Conservation (phyloP, 23 red algal genomes). For the Gracilariopsis chorda region DNA sequence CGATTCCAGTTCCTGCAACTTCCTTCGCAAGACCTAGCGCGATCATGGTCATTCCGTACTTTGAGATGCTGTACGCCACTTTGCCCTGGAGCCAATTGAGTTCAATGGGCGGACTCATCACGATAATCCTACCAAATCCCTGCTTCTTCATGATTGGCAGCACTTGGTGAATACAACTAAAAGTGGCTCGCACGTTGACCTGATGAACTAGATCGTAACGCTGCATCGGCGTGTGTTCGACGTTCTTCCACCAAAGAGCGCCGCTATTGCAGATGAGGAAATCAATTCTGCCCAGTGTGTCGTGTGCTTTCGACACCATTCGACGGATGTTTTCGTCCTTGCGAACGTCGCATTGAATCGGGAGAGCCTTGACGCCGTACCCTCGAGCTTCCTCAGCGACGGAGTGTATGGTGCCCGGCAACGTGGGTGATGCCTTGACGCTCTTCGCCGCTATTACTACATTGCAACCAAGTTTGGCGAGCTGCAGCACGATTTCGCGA, state of each 20-base stretch:
- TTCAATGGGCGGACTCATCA: conserved; percentile 96
- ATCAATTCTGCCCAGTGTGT: conserved; percentile 80
- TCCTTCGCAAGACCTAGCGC: conserved; percentile 85
- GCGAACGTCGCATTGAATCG: conserved; percentile 84
- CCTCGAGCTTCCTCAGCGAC: conserved; percentile 87
- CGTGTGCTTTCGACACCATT: conserved; percentile 57
- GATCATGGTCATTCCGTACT: conserved; percentile 99
- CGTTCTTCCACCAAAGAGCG: conserved; percentile 96
- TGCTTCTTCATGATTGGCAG: conserved; percentile 85
- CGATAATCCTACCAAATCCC: conserved; percentile 84
- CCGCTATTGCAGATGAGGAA: conserved; percentile 92
- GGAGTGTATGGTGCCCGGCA: conserved; percentile 94
- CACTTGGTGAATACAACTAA: conserved; percentile 84
- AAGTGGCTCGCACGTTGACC: conserved; percentile 84
- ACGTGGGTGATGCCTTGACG: conserved; percentile 43
- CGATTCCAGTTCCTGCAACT: conserved; percentile 72
- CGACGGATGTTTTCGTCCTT: conserved; percentile 58
- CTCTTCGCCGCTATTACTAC: conserved; percentile 89
- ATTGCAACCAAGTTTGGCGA: conserved; percentile 70
- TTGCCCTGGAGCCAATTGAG: conserved; percentile 73
- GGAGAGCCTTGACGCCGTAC: conserved; percentile 70
- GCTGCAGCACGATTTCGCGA: conserved; percentile 72
- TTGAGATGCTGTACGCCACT: conserved; percentile 90
- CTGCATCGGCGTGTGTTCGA: conserved; percentile 86
- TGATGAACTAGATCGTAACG: conserved; percentile 94